Base-by-base conservation (phyloP, 106 monocot genomes). In the Acorus gramineus region DNA sequence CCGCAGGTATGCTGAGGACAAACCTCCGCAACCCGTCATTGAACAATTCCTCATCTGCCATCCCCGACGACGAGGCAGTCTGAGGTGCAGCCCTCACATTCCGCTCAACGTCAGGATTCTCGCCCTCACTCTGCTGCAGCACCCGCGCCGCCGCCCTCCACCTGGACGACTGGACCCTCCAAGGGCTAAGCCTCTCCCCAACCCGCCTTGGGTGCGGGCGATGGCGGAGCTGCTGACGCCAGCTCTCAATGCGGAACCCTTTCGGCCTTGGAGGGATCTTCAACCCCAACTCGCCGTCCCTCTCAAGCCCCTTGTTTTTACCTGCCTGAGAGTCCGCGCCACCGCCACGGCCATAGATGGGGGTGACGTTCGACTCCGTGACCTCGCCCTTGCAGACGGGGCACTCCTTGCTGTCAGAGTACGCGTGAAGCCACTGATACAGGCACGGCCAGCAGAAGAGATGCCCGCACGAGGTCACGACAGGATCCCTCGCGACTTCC, bases 301-400 rank as follows among this genome's bases (percentile, higher is more conserved):
- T 28, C 28, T 28, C 28, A 28, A 28, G 28, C 28, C 28, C 28
- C 28, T 28, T 28, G 28, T 28, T 28, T 28, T 28, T 28, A 28
- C 28, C 28, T 28, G 28, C 28, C 28, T 28, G 28, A 28, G 28
- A 28, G 28, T 28, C 28, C 28, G 28, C 28, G 28, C 28, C 28
- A 28, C 28, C 28, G 28, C 87, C 84, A 47, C 84, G 71, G 5
- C 87, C 87, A 66, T 89, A 93, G 12, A 93, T 89, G 45, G 93
- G 93, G 1, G 76, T 83, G 43, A 93, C 74, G 56, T 81, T 81
- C 8, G 85, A 13, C 49, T 86, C 85, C 7, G 74, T 72, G 46
- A 93, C 89, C 59, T 89, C 85, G 14, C 93, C 93, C 69, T 93
- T 93, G 72, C 93, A 93, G 7, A 89, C 85, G 11, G 93, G 93